These are phyloP conservation scores for Ceratorhiza oryzae-sativae DNA, from an alignment of 1,284 basidiomycete species.

Conservation along the genomic window DNA sequence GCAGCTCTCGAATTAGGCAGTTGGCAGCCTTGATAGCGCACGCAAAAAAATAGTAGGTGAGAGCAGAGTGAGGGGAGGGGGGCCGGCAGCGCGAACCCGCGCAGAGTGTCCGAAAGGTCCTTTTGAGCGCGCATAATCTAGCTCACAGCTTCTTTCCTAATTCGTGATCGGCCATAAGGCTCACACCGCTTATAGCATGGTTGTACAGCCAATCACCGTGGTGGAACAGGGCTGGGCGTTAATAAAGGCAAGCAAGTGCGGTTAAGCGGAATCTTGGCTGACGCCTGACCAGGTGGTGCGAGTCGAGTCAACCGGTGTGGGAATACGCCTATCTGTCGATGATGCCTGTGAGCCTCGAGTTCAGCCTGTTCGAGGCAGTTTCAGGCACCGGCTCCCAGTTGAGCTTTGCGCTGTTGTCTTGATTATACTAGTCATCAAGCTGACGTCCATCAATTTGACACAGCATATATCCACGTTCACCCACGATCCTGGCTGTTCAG, in stretches of 20 bases:
- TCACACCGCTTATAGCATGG: background rate
- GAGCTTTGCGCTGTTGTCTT: too few relatives aligned
- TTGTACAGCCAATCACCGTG: background rate
- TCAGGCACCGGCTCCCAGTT: too few relatives aligned
- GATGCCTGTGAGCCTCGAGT: too few relatives aligned
- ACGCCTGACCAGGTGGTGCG: background rate
- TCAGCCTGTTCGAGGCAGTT: too few relatives aligned
- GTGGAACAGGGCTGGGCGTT: constrained; percentile 1
- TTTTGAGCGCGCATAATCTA: constrained; percentile 1
- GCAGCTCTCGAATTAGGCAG: background rate
- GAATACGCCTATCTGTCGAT: too few relatives aligned
- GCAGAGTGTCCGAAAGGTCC: background rate
- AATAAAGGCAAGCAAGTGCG: background rate
- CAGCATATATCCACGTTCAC: background rate
- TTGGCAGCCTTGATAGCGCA: background rate
- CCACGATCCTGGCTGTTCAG: too few relatives aligned
- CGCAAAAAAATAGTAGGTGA: too few relatives aligned
- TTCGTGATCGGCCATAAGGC: background rate
- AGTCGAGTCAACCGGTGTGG: too few relatives aligned
- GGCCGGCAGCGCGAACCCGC: background rate
- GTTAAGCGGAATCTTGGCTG: background rate
- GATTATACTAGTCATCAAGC: background rate
- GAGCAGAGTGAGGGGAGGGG: too few relatives aligned
- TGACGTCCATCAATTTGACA: background rate
- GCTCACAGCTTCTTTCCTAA: background rate